Evolutionary conservation across 1,284 basidiomycete genomes (phyloP).

Genomic region (Cutaneotrichosporon spelunceum): DNA sequence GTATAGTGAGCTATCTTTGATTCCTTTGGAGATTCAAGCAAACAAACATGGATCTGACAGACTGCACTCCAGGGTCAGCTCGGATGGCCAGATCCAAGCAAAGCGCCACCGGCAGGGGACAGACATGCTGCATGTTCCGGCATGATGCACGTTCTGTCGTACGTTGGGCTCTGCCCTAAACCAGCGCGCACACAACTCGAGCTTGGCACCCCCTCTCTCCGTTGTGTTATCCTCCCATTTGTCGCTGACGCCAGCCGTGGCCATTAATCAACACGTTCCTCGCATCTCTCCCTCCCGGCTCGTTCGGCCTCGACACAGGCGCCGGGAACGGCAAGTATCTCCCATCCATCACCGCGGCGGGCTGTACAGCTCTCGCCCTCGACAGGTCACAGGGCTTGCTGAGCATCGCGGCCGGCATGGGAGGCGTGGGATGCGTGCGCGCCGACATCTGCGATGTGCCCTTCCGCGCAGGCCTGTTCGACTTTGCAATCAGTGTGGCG

Average conservation of each 20-base stretch:
- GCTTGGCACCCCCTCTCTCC: background rate
- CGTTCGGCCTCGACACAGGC: slow-evolving; percentile 87
- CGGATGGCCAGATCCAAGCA: background rate
- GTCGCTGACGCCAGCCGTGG: slow-evolving; percentile 70
- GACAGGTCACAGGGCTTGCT: slow-evolving; percentile 76
- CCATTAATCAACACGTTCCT: slow-evolving; percentile 85
- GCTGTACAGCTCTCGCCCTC: slow-evolving; percentile 64
- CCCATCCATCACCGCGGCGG: slow-evolving; percentile 56
- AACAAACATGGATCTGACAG: background rate
- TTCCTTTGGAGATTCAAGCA: background rate
- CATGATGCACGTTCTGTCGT: background rate
- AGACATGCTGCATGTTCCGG: background rate
- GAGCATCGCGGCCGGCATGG: slow-evolving; percentile 63
- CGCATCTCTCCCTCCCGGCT: slow-evolving; percentile 66
- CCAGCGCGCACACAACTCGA: background rate
- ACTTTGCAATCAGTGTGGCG: slow-evolving; percentile 91
- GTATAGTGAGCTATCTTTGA: background rate
- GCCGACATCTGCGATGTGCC: slow-evolving; percentile 63
- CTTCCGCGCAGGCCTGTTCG: slow-evolving; percentile 73
- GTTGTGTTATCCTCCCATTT: background rate
- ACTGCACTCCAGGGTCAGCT: background rate
- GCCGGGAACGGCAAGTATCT: slow-evolving; percentile 98
- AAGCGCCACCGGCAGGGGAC: background rate
- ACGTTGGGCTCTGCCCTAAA: no score
- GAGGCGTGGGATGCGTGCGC: slow-evolving; percentile 40